Base-by-base conservation (phyloP, 1,284 basidiomycete species). In the Rhizoctonia solani region DNA sequence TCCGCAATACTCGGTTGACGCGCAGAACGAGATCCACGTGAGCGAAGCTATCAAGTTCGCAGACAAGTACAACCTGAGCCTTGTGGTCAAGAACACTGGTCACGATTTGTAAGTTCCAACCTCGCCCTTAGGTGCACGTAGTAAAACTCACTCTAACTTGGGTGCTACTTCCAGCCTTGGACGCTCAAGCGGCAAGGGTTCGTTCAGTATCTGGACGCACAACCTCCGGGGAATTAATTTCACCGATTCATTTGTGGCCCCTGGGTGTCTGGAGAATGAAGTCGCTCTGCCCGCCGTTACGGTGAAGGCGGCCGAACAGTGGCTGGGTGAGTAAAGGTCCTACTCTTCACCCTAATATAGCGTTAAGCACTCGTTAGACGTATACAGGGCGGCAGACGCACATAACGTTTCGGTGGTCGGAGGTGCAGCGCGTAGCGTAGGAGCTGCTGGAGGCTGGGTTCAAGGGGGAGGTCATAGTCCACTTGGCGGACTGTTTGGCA, bases 401-500 rank as follows among this genome's bases (percentile, higher is more conserved):
- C 52, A 46, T 25, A 63, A 63, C 41, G 50, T 69, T 11, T 47
- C 61, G 1, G 59, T 69, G 1, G 53, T 56, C 23, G 68, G 68
- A 16, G 68, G 68, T 54, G 52, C 58, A 4, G 53, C 50, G 25
- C 44, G 44, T 39, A 54, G 58, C 16, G 68, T 69, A 21, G 68
- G 68, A n/a, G 68, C 59, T 2, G 68, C 68, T 3, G 68, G 68
- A n/a, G 68, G 68, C 1, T 69, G 68, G 68, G 42, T 69, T 32
- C 68, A 55, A n/a, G 68, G 58, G 1, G 68, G 68, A 1, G 68
- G 68, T 11, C 68, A 69, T 49, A 55, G 58, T 19, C 44, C 58
- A 9, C 49, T 69, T 19, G 65, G 53, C 16, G 8, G 32, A 2
- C 13, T 42, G 37, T 69, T 66, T 21, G 68, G 68, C 6, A 44